phyloP scores from a whole-genome alignment of 116 monocot genomes.

The Posidonia oceanica region DNA sequence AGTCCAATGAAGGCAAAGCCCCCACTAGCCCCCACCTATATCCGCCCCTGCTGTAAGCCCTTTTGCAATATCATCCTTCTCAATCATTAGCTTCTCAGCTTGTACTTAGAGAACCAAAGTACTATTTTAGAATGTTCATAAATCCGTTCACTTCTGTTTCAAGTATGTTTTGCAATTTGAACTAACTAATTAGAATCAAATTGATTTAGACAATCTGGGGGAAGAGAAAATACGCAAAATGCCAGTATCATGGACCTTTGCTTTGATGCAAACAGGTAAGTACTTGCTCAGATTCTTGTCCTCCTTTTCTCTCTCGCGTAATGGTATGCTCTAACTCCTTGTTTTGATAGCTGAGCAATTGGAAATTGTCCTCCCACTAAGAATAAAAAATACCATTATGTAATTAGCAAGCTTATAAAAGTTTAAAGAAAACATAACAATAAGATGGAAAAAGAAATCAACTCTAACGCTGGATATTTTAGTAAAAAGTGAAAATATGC shows the following conservation, averaged over 20 bases:
- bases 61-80: conserved; percentile 30
- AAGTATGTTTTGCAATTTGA: too few relatives aligned
- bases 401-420: too few relatives aligned
- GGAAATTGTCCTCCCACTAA: conserved; percentile 19
- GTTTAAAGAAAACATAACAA: too few relatives aligned
- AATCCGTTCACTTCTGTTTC: not conserved
- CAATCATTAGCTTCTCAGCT: conserved; percentile 29
- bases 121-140: not conserved
- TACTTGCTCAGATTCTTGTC: conserved; percentile 9
- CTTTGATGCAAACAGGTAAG: conserved; percentile 1
- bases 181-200: too few relatives aligned
- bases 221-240: not conserved
- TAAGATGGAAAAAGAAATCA: too few relatives aligned
- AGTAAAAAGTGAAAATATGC: not conserved
- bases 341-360: not conserved
- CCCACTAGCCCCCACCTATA: too few relatives aligned
- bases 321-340: conserved; percentile 19
- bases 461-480: not conserved
- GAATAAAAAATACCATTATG: not conserved
- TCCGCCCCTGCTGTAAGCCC: too few relatives aligned
- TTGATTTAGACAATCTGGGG: too few relatives aligned
- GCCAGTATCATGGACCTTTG: conserved; percentile 1
- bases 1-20: too few relatives aligned
- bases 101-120: conserved; percentile 13
- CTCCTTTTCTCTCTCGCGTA: conserved; percentile 11